Evolutionary conservation across 1,284 basidiomycete species (phyloP).

Genomic region (Ustilago crameri): DNA sequence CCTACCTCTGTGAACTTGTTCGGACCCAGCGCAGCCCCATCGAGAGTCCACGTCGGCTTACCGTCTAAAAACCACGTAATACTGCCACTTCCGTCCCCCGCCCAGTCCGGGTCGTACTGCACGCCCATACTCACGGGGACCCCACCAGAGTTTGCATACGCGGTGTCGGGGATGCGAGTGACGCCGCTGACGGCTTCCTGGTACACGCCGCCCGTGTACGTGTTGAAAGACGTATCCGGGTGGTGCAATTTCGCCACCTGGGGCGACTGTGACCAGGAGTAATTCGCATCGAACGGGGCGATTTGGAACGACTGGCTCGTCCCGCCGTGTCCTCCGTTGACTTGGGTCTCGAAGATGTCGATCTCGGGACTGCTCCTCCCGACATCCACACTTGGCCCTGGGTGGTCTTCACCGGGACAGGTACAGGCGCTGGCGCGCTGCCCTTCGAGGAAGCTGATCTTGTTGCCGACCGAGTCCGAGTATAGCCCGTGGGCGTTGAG

Average conservation of each 20-base stretch:
- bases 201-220: conserved; percentile 57
- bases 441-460: conserved; percentile 42
- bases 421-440: conserved; percentile 54
- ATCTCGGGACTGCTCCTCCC: conserved; percentile 65
- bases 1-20: conserved; percentile 45
- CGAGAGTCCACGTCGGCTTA: conserved; percentile 58
- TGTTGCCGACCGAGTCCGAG: conserved; percentile 5
- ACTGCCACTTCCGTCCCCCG: conserved; percentile 47
- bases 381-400: conserved; percentile 31
- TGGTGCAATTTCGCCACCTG: conserved; percentile 14
- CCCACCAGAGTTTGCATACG: conserved; percentile 34
- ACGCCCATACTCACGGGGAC: conserved; percentile 56
- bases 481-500: conserved; percentile 26
- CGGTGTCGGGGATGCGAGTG: conserved; percentile 48
- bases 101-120: conserved; percentile 64
- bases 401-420: conserved; percentile 53
- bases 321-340: conserved; percentile 12
- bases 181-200: conserved; percentile 66
- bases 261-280: conserved; percentile 46
- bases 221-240: conserved; percentile 40
- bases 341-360: conserved; percentile 69
- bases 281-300: conserved; percentile 64
- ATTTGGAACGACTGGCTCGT: conserved; percentile 64
- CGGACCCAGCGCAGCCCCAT: conserved; percentile 29
- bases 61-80: conserved; percentile 64